Base-by-base conservation (phyloP, 169 alveolate genomes). In the Sarcocystis neurona region DNA sequence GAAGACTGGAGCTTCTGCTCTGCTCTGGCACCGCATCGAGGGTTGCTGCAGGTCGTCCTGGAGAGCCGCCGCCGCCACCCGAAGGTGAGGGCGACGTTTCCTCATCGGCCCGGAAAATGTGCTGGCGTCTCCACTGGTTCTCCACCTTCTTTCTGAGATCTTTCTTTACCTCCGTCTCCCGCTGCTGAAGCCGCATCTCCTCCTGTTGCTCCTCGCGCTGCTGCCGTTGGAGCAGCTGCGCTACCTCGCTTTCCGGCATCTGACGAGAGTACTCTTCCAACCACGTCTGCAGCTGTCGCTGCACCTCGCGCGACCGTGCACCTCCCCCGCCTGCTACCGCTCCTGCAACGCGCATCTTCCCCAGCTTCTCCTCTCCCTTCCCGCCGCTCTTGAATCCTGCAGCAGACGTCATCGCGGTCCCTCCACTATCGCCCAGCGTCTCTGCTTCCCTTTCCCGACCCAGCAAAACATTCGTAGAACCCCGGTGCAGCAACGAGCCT, bases 211-310 rank as follows among this genome's bases (percentile, higher is more conserved):
- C 47, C 79, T 82, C 78, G 46, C 60, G 30, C 39, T 82, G 47
- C 58, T 58, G 89, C 89, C 79, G 90, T 66, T 72, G 90, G 47
- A 86, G 90, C 77, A 86, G 85, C 86, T 72, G 90, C 41, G 90
- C 90, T 1, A 86, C 90, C 48, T 86, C 90, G 48, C 90, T 86
- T 27, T 86, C 90, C 27, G 90, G 90, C 56, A 80, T 63, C 66
- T 80, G 58, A 3, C 85, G 60, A 37, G 90, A 79, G 58, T 70
- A 86, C 79, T 86, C 90, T 79, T 86, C 84, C 41, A 86, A 58
- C 90, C 90, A 86, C 12, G 48, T 78, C 12, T 86, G 90, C 34
- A 86, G 90, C 77, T 86, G 90, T 41, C 90, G 15, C 85, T 86
- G 90, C 48, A 86, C 60, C 85, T 86, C 90, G 20, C 90, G 27